Evolutionary conservation across 108 stramenopile genomes (phyloP).

Genomic region (Skeletonema costatum): DNA sequence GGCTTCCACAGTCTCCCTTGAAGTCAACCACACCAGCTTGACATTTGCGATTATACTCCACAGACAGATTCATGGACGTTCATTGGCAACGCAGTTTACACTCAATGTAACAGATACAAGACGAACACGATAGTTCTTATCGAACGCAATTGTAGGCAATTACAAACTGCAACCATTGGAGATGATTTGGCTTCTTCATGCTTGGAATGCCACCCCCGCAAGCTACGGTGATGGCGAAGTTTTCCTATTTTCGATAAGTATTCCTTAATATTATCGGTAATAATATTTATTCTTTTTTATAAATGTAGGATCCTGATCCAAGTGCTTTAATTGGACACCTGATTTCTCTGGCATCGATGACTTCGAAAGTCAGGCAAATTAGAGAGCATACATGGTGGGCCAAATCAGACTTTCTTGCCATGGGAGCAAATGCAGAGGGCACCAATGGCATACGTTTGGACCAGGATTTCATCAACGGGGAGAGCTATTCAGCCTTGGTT

Average conservation of each 20-base stretch:
- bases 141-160: constrained; percentile 58
- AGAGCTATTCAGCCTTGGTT: constrained; percentile 69
- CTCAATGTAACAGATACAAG: constrained; percentile 49
- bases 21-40: constrained; percentile 74
- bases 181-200: constrained; percentile 82
- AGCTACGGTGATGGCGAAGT: constrained; percentile 80
- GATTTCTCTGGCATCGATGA: constrained; percentile 38
- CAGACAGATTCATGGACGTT: constrained; percentile 80
- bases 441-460: constrained; percentile 74
- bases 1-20: constrained; percentile 70
- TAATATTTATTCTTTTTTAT: no score
- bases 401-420: constrained; percentile 62
- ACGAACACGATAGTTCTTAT: constrained; percentile 69
- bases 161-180: constrained; percentile 56
- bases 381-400: constrained; percentile 83
- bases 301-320: constrained; percentile 61
- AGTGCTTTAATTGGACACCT: constrained; percentile 78
- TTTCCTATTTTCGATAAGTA: constrained; percentile 85
- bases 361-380: constrained; percentile 47
- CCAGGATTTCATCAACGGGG: constrained; percentile 76
- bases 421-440: constrained; percentile 79
- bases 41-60: constrained; percentile 81
- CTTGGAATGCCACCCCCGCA: constrained; percentile 63
- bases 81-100: constrained; percentile 75
- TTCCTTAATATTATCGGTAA: no score